Evolutionary conservation across 148 eudicot species (phyloP), one percentile per base, ranked within the genome.

Genomic region (Rheum nobile): DNA sequence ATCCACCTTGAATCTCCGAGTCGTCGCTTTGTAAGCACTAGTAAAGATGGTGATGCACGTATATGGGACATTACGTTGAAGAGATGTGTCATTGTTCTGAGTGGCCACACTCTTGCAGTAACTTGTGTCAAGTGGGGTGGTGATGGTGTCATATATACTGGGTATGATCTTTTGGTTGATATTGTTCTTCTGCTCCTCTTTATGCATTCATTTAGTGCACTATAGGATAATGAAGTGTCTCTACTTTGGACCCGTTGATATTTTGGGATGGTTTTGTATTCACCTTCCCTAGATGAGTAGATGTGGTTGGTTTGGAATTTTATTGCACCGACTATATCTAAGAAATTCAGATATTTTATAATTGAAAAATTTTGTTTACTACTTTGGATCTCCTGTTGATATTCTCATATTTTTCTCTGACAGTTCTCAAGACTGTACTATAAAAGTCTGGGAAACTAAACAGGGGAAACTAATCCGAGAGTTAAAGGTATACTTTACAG

Each of bases 41-140:
- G 97, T 83, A 95, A 95, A 87, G 99, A 95, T 85, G 99, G 99
- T 26, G 97, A 95, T 86, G 97, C 97, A 72, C 93, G 97, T 0
- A 84, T 95, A 81, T 95, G 97, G 97, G 97, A 92, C 72, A 81
- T 91, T 74, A 26, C 90, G 28, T 81, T 88, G 68, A 84, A 81
- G 76, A 88, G 83, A 76, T 83, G 86, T 83, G 84, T 90, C 35
- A 85, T 92, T 76, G 79, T 77, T 84, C 89, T 95, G 57, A 91
- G 91, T 68, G 97, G 99, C 75, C 99, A 95, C 71, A 90, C 96
- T 48, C 83, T 88, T 75, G 93, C 97, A 59, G 84, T 95, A 67
- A 95, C 97, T 69, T 95, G 96, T 85, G 97, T 95, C 65, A 95
- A 92, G 82, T 95, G 99, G 99, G 94, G 99, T 74, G 97, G 99